Base-by-base conservation (phyloP, 1,139 yeast species). In the Geotrichum histeridarum region DNA sequence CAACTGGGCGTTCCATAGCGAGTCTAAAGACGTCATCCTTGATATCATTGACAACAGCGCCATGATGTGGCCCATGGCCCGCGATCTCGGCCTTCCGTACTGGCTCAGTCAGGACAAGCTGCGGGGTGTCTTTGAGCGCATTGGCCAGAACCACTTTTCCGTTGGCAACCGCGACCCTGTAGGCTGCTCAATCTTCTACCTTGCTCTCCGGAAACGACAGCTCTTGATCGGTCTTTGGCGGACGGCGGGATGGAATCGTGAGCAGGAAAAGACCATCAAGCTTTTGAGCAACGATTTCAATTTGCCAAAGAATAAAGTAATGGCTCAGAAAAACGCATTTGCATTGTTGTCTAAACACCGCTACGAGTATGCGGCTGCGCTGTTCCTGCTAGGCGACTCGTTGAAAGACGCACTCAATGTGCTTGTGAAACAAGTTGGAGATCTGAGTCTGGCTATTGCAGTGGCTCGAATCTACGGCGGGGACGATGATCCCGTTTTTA, bases 241-340 rank as follows among this genome's bases (percentile, higher is more conserved):
- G 64, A 79, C 83, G 8, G 81, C 93, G 1, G 74, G 79, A 9
- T 83, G 86, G 27, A 90, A 90, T 66, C 78, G 84, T 2, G 99
- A 93, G 64, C 90, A 84, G 62, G 81, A 79, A 42, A 90, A 91
- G 66, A 87, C 93, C 81, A 63, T 89, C 53, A 83, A 78, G 63
- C 85, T 93, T 62, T 73, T 93, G 62, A 75, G 76, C 18, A 85
- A 91, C 65, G 94, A 93, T 67, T 93, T 91, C 64, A 72, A 72
- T 1, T 79, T 82, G 54, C 76, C 78, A 11, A 74, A 96, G 50
- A 91, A 97, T 96, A 78, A 75, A 61, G 78, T 88, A 0, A 96
- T 97, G 0, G 97, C 99, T 0, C 71, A 81, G 64, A 93, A 93
- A 65, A 93, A 93, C 71, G 99, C 99, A 0, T 93, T 81, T 73